These are phyloP conservation scores for Penicillium canariense DNA, from an alignment of 495 filamentous ascomycete species.

Conservation along the genomic window DNA sequence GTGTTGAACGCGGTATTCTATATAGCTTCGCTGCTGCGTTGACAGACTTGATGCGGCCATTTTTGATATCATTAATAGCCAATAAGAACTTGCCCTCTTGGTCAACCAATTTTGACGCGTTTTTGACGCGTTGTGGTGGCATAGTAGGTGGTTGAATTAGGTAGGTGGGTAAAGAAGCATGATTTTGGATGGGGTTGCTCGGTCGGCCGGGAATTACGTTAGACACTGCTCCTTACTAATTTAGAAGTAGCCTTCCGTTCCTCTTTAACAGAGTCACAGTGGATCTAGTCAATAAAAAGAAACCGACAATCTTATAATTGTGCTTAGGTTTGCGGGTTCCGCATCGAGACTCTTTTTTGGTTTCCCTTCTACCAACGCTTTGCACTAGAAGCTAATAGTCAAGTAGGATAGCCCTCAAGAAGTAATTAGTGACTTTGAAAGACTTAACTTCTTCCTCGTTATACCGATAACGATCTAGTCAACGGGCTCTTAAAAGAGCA, in stretches of 20 bases:
- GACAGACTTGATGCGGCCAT: too few species aligned
- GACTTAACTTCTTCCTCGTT: conserved; percentile 19
- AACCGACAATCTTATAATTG: conserved; percentile 11
- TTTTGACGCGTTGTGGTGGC: too few species aligned
- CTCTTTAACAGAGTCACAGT: conserved; percentile 2
- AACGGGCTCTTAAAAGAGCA: conserved; percentile 30
- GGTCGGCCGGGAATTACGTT: too few species aligned
- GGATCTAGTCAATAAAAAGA: conserved; percentile 15
- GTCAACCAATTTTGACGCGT: too few species aligned
- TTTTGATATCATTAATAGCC: too few species aligned
- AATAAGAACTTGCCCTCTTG: too few species aligned
- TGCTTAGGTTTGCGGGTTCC: conserved; percentile 7
- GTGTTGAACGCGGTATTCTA: too few species aligned
- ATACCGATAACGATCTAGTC: conserved; percentile 30
- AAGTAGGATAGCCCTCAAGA: conserved; percentile 15
- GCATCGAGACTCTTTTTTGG: conserved; percentile 10
- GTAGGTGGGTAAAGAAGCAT: too few species aligned
- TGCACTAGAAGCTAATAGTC: conserved; percentile 6
- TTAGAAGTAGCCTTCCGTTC: conserved; percentile 4
- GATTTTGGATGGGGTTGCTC: too few species aligned
- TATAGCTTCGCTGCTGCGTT: too few species aligned
- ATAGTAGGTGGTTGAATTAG: too few species aligned
- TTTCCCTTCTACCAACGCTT: conserved; percentile 5
- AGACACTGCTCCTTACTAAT: conserved; percentile 11
- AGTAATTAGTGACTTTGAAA: conserved; percentile 22